phyloP scores from a whole-genome alignment of 768 basidiomycete genomes.

The Sarcomyxa edulis region DNA sequence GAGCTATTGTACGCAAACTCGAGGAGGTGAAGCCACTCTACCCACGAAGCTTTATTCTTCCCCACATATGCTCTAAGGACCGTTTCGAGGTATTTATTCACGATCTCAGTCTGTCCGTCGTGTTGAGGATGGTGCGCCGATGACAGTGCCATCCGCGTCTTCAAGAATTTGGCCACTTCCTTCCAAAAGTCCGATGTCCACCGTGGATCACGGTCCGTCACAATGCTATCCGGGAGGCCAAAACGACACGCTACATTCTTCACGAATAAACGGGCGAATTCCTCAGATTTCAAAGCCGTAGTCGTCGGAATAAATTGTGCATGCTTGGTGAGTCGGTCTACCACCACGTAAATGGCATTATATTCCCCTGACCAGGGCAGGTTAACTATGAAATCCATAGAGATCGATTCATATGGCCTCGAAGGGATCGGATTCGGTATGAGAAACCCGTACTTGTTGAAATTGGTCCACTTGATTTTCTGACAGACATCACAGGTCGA shows the following conservation, averaged over 20 bases:
- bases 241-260: too few species aligned
- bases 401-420: too few species aligned
- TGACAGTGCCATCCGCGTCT: too few species aligned
- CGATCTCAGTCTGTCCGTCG: slow-evolving; percentile 27
- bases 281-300: slow-evolving; percentile 14
- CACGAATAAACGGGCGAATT: slow-evolving; percentile 16
- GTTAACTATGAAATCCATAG: slow-evolving; percentile 18
- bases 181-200: too few species aligned
- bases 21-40: slow-evolving; percentile 16
- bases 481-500: slow-evolving; percentile 17
- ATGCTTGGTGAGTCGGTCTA: slow-evolving; percentile 19
- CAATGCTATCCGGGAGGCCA: too few species aligned
- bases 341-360: slow-evolving; percentile 15
- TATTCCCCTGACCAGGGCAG: slow-evolving; percentile 7
- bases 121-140: too few species aligned
- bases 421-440: slow-evolving; percentile 15
- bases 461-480: slow-evolving; percentile 20
- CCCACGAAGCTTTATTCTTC: slow-evolving; percentile 18
- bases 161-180: slow-evolving; percentile 17
- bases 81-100: slow-evolving; percentile 21
- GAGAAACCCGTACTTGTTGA: slow-evolving; percentile 16
- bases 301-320: too few species aligned
- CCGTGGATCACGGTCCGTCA: too few species aligned
- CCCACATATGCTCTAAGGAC: slow-evolving; percentile 22
- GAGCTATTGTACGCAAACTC: slow-evolving; percentile 26